phyloP scores from a whole-genome alignment of 805 yeast species.

The Saturnispora halmiae region DNA sequence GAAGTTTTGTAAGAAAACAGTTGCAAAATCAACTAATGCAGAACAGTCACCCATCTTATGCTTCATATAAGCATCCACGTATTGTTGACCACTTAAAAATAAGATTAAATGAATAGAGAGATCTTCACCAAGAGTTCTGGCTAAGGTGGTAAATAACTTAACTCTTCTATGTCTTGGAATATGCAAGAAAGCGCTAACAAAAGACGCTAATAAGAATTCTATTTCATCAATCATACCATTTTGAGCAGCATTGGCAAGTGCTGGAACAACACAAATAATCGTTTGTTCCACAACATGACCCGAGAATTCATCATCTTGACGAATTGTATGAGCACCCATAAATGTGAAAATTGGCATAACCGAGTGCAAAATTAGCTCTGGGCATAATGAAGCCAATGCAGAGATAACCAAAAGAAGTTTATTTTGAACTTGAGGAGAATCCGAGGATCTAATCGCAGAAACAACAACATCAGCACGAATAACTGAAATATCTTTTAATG shows the following conservation, averaged over 20 bases:
- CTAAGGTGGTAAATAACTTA: conserved; percentile 67
- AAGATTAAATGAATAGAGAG: conserved; percentile 62
- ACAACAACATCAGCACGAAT: conserved; percentile 87
- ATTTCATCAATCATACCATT: conserved; percentile 49
- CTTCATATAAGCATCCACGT: conserved; percentile 42
- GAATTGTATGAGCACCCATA: conserved; percentile 95
- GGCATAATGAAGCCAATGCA: conserved; percentile 77
- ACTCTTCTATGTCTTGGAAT: conserved; percentile 96
- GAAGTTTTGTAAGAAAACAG: conserved; percentile 61
- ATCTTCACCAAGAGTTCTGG: conserved; percentile 62
- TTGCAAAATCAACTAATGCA: conserved; percentile 60
- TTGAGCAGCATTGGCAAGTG: conserved; percentile 49
- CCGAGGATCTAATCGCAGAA: conserved; percentile 78
- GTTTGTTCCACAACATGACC: conserved; percentile 90
- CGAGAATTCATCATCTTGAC: conserved; percentile 95
- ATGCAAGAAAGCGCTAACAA: conserved; percentile 90
- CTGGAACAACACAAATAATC: conserved; percentile 82
- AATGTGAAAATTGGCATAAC: conserved; percentile 99
- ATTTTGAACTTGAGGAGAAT: conserved; percentile 93
- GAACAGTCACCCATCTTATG: conserved; percentile 59
- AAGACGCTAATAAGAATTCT: conserved; percentile 78
- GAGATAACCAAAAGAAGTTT: conserved; percentile 76
- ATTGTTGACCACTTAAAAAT: conserved; percentile 76
- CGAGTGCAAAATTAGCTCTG: conserved; percentile 86
- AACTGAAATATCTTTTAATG: conserved; percentile 47